phyloP scores from a whole-genome alignment of 2,329 filamentous ascomycete species.

The Alternaria metachromatica region DNA sequence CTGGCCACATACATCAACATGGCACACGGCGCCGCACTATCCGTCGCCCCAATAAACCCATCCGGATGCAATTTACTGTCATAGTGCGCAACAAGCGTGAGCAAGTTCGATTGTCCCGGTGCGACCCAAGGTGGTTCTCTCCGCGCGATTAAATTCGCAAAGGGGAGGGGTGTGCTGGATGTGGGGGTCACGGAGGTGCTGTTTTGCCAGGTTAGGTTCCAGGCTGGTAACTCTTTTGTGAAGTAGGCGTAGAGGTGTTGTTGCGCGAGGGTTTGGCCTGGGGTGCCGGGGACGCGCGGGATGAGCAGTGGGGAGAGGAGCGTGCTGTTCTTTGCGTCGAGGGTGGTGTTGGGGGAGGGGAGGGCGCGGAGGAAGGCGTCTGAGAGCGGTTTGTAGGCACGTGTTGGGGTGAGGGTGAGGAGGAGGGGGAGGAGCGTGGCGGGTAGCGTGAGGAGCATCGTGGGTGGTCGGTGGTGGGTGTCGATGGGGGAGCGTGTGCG shows the following conservation, averaged over 20 bases:
- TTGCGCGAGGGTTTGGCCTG: constrained; percentile 74
- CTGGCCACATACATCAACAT: constrained; percentile 88
- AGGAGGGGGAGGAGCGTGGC: constrained; percentile 18
- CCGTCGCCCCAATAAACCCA: constrained; percentile 91
- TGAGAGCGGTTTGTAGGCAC: constrained; percentile 69
- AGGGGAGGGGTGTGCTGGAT: constrained; percentile 76
- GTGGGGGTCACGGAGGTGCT: constrained; percentile 84
- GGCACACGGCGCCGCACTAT: constrained; percentile 92
- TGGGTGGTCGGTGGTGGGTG: constrained; percentile 12
- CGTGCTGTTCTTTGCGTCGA: constrained; percentile 76
- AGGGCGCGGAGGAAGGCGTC: constrained; percentile 76
- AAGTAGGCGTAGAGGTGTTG: constrained; percentile 89
- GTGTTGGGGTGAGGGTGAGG: constrained; percentile 15
- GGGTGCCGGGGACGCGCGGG: constrained; percentile 86
- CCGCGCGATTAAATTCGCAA: constrained; percentile 84
- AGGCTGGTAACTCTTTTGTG: constrained; percentile 72
- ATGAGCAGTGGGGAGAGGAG: constrained; percentile 87
- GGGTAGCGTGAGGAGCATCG: neutral
- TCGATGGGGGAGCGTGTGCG: neutral
- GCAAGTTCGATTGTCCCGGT: constrained; percentile 75
- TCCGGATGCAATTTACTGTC: constrained; percentile 81
- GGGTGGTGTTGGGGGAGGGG: constrained; percentile 73
- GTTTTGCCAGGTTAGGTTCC: constrained; percentile 86
- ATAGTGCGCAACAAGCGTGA: constrained; percentile 93
- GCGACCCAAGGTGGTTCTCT: constrained; percentile 85